Percentiles rank a stretch among this genome's conserved stretches.
Conservation (phyloP, 306 rosid species). For the Dryas octopetala region DNA sequence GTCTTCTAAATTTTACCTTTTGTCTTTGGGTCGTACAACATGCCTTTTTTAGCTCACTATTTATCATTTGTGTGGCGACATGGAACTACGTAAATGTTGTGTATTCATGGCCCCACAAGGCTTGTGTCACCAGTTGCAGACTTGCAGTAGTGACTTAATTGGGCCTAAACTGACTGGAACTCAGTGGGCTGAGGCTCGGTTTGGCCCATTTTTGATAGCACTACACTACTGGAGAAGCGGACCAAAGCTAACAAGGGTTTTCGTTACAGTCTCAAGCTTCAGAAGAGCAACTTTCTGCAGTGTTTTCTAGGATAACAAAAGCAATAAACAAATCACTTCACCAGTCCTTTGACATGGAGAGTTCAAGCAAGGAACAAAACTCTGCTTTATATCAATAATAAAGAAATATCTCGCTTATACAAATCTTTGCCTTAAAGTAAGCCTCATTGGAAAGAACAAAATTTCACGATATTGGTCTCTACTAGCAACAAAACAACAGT, state of each 20-base stretch:
- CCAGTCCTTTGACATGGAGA: not conserved
- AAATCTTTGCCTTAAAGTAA: slow-evolving; percentile 13
- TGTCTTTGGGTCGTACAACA: not conserved
- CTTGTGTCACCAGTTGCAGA: not conserved
- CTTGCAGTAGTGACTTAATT: not conserved
- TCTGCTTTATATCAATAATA: not conserved
- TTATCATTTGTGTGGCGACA: not conserved
- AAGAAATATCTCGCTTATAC: slow-evolving; percentile 1
- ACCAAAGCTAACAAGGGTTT: too few relatives aligned
- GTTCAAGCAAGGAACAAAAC: not conserved
- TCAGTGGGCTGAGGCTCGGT: not conserved
- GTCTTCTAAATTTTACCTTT: not conserved
- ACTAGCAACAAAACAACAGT: not conserved
- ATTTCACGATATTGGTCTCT: not conserved
- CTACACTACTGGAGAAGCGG: too few relatives aligned
- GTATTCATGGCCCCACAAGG: not conserved
- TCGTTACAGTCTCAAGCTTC: too few relatives aligned
- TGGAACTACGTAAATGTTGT: not conserved
- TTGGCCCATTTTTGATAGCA: not conserved
- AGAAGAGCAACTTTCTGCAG: too few relatives aligned
- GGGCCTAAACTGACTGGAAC: too few relatives aligned
- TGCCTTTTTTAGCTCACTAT: too few relatives aligned
- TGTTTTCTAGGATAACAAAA: not conserved
- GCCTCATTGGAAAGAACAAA: slow-evolving; percentile 9
- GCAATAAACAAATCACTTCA: not conserved